Evolutionary conservation across 2,329 filamentous ascomycete genomes (phyloP).

Genomic region (Chaetomium globosum): DNA sequence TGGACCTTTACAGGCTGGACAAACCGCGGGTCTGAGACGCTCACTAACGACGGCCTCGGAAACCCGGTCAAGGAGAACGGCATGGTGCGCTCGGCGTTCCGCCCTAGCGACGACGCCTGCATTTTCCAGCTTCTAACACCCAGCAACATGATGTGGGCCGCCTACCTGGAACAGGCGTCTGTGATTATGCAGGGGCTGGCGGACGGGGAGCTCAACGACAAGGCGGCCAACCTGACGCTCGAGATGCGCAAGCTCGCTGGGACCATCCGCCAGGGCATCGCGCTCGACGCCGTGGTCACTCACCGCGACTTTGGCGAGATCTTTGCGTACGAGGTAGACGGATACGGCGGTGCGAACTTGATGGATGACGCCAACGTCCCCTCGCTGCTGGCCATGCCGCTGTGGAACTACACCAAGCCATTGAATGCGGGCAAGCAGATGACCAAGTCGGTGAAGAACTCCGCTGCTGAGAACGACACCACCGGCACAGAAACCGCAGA

Average conservation of each 20-base stretch:
- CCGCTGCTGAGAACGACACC: background rate
- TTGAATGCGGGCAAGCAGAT: constrained; percentile 31
- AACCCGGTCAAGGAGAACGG: constrained; percentile 78
- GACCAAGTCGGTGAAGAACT: constrained; percentile 28
- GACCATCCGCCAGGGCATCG: constrained; percentile 54
- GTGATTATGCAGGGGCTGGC: constrained; percentile 53
- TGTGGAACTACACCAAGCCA: constrained; percentile 56
- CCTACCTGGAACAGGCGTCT: constrained; percentile 57
- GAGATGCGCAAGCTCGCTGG: constrained; percentile 61
- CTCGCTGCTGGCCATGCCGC: constrained; percentile 65
- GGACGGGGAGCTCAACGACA: constrained; percentile 39
- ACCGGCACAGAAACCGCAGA: background rate
- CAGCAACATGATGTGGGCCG: constrained; percentile 72
- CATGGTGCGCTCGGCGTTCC: constrained; percentile 76
- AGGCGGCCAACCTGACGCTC: constrained; percentile 48
- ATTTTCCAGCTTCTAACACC: constrained; percentile 80
- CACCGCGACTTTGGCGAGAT: constrained; percentile 66
- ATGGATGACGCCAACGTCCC: constrained; percentile 77
- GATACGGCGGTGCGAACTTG: constrained; percentile 65
- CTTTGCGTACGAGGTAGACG: constrained; percentile 77
- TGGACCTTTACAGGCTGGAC: constrained; percentile 78
- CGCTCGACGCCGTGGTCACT: constrained; percentile 64
- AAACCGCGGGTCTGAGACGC: constrained; percentile 71
- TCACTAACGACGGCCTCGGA: constrained; percentile 71
- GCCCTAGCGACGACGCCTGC: constrained; percentile 81